Evolutionary conservation across 1,284 basidiomycete genomes (phyloP).

Genomic region (Trichosporon ovoides): DNA sequence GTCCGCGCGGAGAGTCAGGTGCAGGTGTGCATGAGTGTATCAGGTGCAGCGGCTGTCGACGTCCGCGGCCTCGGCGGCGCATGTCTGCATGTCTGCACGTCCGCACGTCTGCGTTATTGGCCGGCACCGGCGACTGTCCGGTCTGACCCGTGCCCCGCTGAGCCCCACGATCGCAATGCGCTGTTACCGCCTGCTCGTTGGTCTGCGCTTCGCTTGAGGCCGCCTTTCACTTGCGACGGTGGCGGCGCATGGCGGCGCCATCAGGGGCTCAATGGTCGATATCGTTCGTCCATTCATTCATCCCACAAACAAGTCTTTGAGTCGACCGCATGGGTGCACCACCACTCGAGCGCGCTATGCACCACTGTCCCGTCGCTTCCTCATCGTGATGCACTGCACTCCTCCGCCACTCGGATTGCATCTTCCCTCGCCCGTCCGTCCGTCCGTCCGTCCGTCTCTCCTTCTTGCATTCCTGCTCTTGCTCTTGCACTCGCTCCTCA

Average conservation of each 20-base stretch:
- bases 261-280: background rate
- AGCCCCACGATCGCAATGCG: background rate
- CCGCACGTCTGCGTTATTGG: background rate
- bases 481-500: no score
- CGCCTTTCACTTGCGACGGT: background rate
- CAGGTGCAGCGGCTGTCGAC: no score
- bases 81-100: background rate
- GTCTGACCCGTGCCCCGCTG: constrained; percentile 4
- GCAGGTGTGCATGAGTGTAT: background rate
- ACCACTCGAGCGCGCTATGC: background rate
- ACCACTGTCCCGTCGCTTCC: background rate
- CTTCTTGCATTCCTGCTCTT: no score
- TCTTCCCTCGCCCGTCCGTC: no score
- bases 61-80: no score
- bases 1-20: background rate
- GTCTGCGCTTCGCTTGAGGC: background rate
- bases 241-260: background rate
- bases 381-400: background rate
- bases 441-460: no score
- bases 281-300: constrained; percentile 4
- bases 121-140: background rate
- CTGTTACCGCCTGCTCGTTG: constrained; percentile 1
- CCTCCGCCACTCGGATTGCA: background rate
- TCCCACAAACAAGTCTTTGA: background rate
- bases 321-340: background rate